Percentiles rank a stretch among this genome's conserved stretches.
These are phyloP conservation scores for Clonostachys solani DNA, from an alignment of 2,329 filamentous ascomycete genomes.

Conservation along the genomic window DNA sequence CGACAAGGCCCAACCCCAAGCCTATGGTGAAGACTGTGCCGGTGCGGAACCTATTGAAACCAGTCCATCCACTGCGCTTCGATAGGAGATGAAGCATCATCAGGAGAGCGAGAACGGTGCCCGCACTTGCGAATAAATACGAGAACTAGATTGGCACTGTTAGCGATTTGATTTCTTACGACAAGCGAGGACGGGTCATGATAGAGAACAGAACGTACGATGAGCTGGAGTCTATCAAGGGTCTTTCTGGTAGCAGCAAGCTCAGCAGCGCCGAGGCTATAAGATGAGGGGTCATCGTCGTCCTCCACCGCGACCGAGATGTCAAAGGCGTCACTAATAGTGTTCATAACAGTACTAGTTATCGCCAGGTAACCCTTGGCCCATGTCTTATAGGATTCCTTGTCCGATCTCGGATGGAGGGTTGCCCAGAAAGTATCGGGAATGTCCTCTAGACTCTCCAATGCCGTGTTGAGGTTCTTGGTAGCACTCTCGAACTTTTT, in stretches of 20 bases:
- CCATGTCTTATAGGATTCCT: conserved; percentile 32
- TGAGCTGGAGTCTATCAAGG: conserved; percentile 1
- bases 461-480: too few relatives aligned
- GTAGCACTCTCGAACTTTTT: too few relatives aligned
- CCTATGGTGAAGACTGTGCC: conserved; percentile 20
- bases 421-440: too few relatives aligned
- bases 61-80: conserved; percentile 19
- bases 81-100: conserved; percentile 20
- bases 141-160: conserved; percentile 15
- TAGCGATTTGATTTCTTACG: too few relatives aligned
- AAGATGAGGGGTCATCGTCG: too few relatives aligned
- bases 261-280: conserved; percentile 11
- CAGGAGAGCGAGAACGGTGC: conserved; percentile 23
- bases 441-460: too few relatives aligned
- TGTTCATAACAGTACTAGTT: conserved; percentile 8
- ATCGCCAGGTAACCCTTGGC: conserved; percentile 28
- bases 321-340: conserved; percentile 5
- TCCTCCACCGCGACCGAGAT: conserved; percentile 1
- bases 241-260: conserved; percentile 5
- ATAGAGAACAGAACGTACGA: conserved; percentile 13
- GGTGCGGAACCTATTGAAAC: conserved; percentile 22
- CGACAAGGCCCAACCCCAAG: conserved; percentile 18
- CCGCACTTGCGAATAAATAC: conserved; percentile 21
- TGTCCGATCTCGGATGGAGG: too few relatives aligned
- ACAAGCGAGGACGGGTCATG: background rate